Conservation (phyloP, 2,329 filamentous ascomycete genomes). For the Curvularia sp. region DNA sequence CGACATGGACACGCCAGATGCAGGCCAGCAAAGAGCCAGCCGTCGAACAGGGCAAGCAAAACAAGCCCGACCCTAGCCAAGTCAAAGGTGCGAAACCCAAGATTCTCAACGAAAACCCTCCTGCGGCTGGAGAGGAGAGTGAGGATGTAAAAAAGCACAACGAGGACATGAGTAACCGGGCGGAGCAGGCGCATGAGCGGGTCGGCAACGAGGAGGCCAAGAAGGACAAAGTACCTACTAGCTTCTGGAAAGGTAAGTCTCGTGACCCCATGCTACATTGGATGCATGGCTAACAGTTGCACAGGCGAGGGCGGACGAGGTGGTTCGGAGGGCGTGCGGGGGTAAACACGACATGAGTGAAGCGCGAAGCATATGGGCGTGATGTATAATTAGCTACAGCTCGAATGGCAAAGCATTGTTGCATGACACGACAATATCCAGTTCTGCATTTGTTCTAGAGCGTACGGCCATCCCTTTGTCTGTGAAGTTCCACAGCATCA, state of each 20-base stretch:
- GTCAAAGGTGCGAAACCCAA: conserved; percentile 54
- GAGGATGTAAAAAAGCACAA: conserved; percentile 56
- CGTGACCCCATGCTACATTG: background rate
- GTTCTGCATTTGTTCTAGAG: background rate
- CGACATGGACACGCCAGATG: conserved; percentile 20
- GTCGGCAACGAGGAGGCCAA: conserved; percentile 47
- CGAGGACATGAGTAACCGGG: conserved; percentile 52
- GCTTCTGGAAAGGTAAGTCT: conserved; percentile 52
- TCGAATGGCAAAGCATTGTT: background rate
- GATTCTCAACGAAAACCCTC: conserved; percentile 51
- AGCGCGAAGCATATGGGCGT: background rate
- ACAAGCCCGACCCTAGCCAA: conserved; percentile 22
- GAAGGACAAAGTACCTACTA: conserved; percentile 52
- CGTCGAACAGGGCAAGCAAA: conserved; percentile 17
- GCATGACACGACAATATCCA: background rate
- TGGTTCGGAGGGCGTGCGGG: conserved; percentile 18
- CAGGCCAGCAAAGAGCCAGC: conserved; percentile 28
- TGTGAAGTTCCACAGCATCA: background rate
- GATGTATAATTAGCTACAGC: conserved; percentile 14
- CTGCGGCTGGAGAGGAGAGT: conserved; percentile 42
- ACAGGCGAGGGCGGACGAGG: conserved; percentile 41
- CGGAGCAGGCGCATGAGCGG: conserved; percentile 53
- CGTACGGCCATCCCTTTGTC: background rate
- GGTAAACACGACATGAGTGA: conserved; percentile 1
- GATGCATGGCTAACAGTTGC: conserved; percentile 16